Base-by-base conservation (phyloP, 2,329 filamentous ascomycete genomes). In the Meredithiella fracta region DNA sequence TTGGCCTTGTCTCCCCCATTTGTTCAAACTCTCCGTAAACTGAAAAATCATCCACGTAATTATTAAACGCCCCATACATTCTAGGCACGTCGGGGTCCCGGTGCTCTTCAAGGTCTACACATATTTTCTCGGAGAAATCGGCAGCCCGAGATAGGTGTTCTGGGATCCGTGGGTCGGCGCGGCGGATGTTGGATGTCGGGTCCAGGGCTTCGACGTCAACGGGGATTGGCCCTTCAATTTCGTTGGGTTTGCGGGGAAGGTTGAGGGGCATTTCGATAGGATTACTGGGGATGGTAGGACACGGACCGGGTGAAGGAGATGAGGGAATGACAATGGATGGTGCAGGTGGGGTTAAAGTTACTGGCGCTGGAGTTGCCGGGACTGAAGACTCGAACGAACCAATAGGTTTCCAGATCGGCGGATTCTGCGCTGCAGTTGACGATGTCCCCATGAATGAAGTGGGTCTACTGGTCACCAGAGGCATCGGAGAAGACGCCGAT, bases 11-110 rank as follows among this genome's bases (percentile, higher is more conserved):
- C 11, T 47, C 38, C 25, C 55, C 55, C n/a, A 40, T 57, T 44
- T 57, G 55, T 6, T 50, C 44, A n/a, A 29, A 37, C 3, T 20
- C 25, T 2, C 25, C 31, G 11, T 42, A 58, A 42, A 47, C 49
- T 8, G 56, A 29, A 51, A 58, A 58, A 34, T 58, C 56, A 23
- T 58, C 52, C 1, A 44, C 51, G 17, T 54, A 58, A 22, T 58
- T 54, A 22, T 58, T 58, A 23, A 58, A 58, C 4, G 42, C 52
- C 3, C 52, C 56, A n/a, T 58, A 58, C 47, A 58, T 54, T 11
- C 22, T 42, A 23, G 56, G 56, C 23, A 17, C 15, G 6, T 40
- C 9, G 50, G 29, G 17, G 5, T 17, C 34, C 3, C 6, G 9
- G 8, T 6, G 6, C 8, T 14, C 29, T 20, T 23, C 31, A 9